These are phyloP conservation scores for Aciculoconidium aculeatum DNA, from an alignment of 805 yeast species.

Conservation along the genomic window DNA sequence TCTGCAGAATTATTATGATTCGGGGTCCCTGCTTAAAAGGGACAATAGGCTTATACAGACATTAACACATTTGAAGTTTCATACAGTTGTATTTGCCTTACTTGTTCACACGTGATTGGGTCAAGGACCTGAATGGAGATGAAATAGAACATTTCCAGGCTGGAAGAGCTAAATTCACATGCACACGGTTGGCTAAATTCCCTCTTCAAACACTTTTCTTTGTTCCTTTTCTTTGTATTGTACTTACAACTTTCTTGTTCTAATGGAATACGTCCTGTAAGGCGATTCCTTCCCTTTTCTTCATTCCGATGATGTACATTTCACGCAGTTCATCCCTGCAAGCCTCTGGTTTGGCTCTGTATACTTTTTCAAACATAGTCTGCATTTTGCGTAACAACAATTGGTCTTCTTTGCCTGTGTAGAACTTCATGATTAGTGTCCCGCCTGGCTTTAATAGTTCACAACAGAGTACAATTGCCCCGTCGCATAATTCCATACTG, in stretches of 20 bases:
- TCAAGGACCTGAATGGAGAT: no score
- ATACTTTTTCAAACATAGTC: conserved; percentile 56
- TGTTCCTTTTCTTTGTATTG: no score
- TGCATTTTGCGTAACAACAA: conserved; percentile 55
- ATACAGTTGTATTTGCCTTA: no score
- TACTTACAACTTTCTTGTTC: not conserved
- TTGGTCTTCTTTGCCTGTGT: conserved; percentile 74
- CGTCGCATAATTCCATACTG: conserved; percentile 90
- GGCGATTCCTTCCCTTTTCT: conserved; percentile 25
- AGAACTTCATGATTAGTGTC: conserved; percentile 73
- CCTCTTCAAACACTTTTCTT: no score
- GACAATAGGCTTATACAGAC: no score
- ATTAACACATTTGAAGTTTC: no score
- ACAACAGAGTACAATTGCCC: conserved; percentile 73
- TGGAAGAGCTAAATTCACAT: no score
- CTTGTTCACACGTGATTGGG: no score
- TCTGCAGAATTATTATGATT: no score
- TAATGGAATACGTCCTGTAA: conserved; percentile 5
- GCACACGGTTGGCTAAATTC: no score
- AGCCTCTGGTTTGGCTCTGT: conserved; percentile 73
- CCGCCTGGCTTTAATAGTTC: conserved; percentile 71
- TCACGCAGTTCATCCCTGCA: conserved; percentile 78
- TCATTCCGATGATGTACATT: conserved; percentile 69
- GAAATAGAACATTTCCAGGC: no score
- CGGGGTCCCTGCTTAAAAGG: no score